Evolutionary conservation across 2,329 filamentous ascomycete genomes (phyloP).

Genomic region (Exophiala aquamarina): DNA sequence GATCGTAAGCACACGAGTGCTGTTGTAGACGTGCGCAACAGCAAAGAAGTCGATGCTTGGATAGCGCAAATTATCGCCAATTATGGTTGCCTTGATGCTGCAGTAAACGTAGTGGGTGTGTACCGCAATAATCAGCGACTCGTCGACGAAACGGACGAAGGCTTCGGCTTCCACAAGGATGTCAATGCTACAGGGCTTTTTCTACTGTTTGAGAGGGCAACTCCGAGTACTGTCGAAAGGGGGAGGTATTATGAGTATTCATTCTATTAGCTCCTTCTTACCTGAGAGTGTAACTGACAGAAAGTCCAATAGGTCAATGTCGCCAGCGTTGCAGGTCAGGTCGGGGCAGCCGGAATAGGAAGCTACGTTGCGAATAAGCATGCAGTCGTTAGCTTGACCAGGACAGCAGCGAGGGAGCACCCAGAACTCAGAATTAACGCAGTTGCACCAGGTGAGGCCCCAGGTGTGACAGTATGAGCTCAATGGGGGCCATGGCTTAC

Average conservation of each 20-base stretch:
- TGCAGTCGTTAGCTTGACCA: constrained; percentile 45
- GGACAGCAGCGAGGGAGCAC: constrained; percentile 35
- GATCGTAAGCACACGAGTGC: not conserved
- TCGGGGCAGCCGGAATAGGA: constrained; percentile 25
- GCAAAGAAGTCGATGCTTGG: constrained; percentile 7
- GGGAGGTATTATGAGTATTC: constrained; percentile 31
- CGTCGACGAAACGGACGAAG: constrained; percentile 15
- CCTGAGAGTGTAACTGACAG: no score
- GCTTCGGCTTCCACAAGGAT: constrained; percentile 39
- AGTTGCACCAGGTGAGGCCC: constrained; percentile 21
- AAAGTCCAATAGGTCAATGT: no score
- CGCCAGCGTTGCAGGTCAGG: constrained; percentile 1
- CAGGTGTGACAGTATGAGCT: no score
- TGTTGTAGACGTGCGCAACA: constrained; percentile 5
- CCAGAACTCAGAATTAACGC: constrained; percentile 38
- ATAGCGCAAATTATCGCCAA: constrained; percentile 1
- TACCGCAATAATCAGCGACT: not conserved
- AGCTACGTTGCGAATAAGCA: constrained; percentile 45
- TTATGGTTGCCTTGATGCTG: constrained; percentile 1
- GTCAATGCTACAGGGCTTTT: constrained; percentile 43
- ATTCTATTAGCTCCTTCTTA: not conserved
- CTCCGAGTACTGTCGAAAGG: constrained; percentile 40
- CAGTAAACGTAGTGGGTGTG: constrained; percentile 2
- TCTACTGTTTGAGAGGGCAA: constrained; percentile 38
- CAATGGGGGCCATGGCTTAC: no score